These are phyloP conservation scores for Corymbia citriodora DNA, from an alignment of 441 rosid species.

Conservation along the genomic window DNA sequence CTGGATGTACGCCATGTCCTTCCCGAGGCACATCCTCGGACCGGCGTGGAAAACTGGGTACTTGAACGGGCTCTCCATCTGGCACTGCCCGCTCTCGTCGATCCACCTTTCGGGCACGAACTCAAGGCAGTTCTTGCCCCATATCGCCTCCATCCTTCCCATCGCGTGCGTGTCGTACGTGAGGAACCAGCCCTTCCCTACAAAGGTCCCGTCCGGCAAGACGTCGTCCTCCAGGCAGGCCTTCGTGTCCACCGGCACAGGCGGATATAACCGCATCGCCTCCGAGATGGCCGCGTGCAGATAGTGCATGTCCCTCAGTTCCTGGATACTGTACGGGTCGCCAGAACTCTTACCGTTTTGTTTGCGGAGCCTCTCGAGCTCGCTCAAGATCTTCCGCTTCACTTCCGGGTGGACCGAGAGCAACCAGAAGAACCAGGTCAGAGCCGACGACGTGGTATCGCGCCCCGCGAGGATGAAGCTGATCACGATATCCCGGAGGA, in stretches of 20 bases:
- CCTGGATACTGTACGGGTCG: conserved; percentile 27
- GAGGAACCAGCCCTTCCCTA: conserved; percentile 25
- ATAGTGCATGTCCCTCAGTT: conserved; percentile 44
- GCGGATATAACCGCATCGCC: conserved; percentile 40
- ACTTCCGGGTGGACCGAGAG: conserved; percentile 26
- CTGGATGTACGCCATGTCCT: conserved; percentile 44
- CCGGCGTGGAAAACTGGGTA: conserved; percentile 43
- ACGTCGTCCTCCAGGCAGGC: conserved; percentile 16
- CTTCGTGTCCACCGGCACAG: conserved; percentile 38
- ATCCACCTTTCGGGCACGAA: conserved; percentile 42
- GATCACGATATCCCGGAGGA: conserved; percentile 43
- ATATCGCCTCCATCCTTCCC: conserved; percentile 40
- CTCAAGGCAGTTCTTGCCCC: conserved; percentile 36
- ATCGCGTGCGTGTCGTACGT: conserved; percentile 35
- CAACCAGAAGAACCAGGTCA: conserved; percentile 48
- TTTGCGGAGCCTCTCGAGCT: conserved; percentile 16
- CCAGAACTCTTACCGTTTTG: conserved; percentile 9
- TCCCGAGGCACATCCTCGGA: conserved; percentile 29
- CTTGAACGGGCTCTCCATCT: conserved; percentile 30
- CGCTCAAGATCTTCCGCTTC: conserved; percentile 24
- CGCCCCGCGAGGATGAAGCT: conserved; percentile 64
- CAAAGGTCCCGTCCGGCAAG: conserved; percentile 36
- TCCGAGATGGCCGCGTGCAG: conserved; percentile 41
- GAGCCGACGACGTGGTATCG: conserved; percentile 48
- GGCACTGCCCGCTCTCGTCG: conserved; percentile 10